phyloP scores from a whole-genome alignment of 305 asterid genomes.

The Fraxinus dipetala region DNA sequence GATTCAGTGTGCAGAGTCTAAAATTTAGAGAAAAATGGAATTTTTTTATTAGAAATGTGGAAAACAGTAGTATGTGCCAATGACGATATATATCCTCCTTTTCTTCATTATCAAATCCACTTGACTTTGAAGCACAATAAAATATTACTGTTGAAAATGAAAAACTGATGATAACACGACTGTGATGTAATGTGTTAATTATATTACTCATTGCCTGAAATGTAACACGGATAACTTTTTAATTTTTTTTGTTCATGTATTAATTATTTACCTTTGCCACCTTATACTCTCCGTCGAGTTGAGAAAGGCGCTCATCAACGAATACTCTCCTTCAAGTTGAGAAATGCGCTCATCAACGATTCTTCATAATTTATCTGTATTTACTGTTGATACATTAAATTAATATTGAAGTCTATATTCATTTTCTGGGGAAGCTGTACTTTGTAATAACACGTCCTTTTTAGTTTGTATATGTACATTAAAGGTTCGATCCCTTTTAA shows the following conservation, averaged over 20 bases:
- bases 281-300: not conserved
- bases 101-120: not conserved
- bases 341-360: not conserved
- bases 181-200: not conserved
- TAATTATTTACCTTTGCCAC: not conserved
- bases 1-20: not conserved
- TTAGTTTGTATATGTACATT: constrained; percentile 9
- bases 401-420: not conserved
- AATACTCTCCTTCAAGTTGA: not conserved
- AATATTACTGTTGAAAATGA: not conserved
- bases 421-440: not conserved
- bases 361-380: not conserved
- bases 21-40: not conserved
- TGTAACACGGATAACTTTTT: not conserved
- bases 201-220: not conserved
- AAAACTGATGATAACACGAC: not conserved
- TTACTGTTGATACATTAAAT: not conserved
- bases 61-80: not conserved
- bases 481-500: constrained; percentile 12
- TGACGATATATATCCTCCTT: not conserved
- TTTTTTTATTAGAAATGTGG: not conserved
- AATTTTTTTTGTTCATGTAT: not conserved
- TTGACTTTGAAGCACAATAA: not conserved
- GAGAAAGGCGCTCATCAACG: not conserved
- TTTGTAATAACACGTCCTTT: not conserved